These are phyloP conservation scores for Proliferodiscus dingleyae DNA, from an alignment of 2,329 filamentous ascomycete genomes.

Conservation along the genomic window DNA sequence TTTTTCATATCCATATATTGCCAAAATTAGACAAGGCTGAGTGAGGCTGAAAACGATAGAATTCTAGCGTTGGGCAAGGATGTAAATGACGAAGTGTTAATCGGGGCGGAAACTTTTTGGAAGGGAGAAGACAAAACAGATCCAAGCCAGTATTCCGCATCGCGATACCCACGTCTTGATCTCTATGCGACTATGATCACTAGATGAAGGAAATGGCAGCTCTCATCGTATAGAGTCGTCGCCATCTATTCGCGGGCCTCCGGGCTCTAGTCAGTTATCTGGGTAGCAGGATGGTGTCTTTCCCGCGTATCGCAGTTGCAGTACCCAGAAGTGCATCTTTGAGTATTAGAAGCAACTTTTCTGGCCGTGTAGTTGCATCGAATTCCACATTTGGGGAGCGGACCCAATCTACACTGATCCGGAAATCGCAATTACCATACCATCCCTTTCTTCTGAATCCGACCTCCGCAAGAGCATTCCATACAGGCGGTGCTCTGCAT, in stretches of 20 bases:
- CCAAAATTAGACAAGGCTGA: not conserved
- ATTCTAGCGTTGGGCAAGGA: not conserved
- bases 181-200: too few relatives aligned
- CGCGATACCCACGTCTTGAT: not conserved
- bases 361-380: not conserved
- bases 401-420: conserved; percentile 1
- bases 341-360: conserved; percentile 1
- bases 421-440: too few relatives aligned
- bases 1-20: not conserved
- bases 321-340: conserved; percentile 11
- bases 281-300: conserved; percentile 23
- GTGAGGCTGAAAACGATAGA: not conserved
- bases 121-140: not conserved
- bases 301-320: conserved; percentile 15
- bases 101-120: not conserved
- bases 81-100: not conserved
- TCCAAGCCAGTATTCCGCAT: not conserved
- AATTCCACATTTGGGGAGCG: conserved; percentile 1
- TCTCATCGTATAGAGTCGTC: conserved; percentile 1
- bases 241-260: conserved; percentile 17
- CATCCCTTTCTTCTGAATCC: not conserved
- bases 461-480: conserved; percentile 13
- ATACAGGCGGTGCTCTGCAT: conserved; percentile 14
- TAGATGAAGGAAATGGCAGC: conserved; percentile 1
- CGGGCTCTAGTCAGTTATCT: conserved; percentile 20